These are phyloP conservation scores for Leptographium radiaticola DNA, from an alignment of 2,329 filamentous ascomycete species.

Conservation along the genomic window DNA sequence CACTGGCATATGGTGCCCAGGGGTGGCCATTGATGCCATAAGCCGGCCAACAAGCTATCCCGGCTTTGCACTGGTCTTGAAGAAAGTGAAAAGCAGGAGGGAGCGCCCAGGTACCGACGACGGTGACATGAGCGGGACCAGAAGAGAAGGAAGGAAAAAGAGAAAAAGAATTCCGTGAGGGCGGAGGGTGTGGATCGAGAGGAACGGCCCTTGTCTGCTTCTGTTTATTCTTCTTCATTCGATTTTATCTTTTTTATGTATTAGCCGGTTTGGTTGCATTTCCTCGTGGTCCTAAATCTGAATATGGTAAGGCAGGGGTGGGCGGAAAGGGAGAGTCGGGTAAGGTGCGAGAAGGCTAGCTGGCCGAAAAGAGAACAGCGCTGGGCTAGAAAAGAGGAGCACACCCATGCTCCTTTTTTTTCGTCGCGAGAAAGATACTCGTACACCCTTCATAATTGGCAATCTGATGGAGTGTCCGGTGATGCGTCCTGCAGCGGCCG, in stretches of 20 bases:
- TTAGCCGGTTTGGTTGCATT: background rate
- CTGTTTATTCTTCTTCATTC: background rate
- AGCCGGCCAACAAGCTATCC: background rate
- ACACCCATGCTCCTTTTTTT: background rate
- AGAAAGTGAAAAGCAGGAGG: background rate
- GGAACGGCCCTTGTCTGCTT: background rate
- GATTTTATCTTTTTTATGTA: background rate
- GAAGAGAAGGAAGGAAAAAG: too few relatives aligned
- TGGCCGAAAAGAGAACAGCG: constrained; percentile 9
- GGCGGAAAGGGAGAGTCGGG: constrained; percentile 10
- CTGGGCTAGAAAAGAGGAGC: background rate
- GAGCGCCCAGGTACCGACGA: background rate
- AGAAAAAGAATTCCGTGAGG: background rate
- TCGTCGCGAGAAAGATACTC: background rate
- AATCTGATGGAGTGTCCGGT: constrained; percentile 4
- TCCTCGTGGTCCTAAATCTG: constrained; percentile 4
- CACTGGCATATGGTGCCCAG: background rate
- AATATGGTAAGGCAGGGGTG: constrained; percentile 2
- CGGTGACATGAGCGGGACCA: background rate
- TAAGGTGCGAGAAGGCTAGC: constrained; percentile 5
- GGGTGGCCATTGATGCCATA: background rate
- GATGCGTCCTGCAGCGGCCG: constrained; percentile 7
- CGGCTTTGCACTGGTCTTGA: background rate
- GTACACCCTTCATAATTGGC: background rate
- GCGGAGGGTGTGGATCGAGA: background rate